A percentile compares a stretch with the other conserved stretches of the same genome.
Conservation (phyloP, 331 rosid genomes). For the Erythrophleum ivorense region DNA sequence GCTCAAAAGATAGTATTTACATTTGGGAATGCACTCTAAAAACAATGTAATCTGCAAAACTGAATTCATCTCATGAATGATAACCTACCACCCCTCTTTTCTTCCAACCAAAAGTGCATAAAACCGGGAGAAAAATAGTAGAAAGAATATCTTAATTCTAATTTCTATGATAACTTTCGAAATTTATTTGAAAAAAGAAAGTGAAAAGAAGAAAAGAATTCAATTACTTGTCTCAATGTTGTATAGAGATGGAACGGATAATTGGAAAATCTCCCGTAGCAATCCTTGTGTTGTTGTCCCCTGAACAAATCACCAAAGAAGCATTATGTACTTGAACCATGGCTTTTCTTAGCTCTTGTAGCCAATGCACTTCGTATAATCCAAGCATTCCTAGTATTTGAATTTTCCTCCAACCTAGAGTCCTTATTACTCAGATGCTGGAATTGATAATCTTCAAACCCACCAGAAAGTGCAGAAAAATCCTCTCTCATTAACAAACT, state of each 20-base stretch:
- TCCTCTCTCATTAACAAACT: constrained; percentile 89
- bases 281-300: constrained; percentile 13
- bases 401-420: constrained; percentile 47
- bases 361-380: constrained; percentile 62
- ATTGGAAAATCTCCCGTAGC: constrained; percentile 2
- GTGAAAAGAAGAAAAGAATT: constrained; percentile 2
- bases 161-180: background rate
- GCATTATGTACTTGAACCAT: constrained; percentile 35
- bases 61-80: constrained; percentile 36
- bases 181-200: background rate
- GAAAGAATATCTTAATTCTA: constrained; percentile 3
- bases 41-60: constrained; percentile 42
- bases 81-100: background rate
- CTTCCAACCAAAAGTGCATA: background rate
- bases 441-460: constrained; percentile 40
- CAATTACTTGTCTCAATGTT: constrained; percentile 18
- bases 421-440: constrained; percentile 43
- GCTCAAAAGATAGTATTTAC: constrained; percentile 52
- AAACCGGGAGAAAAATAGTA: constrained; percentile 3
- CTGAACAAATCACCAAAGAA: background rate
- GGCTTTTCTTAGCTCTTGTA: constrained; percentile 55
- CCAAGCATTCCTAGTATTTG: constrained; percentile 47
- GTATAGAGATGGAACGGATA: background rate
- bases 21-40: constrained; percentile 33
- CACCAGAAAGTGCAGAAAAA: constrained; percentile 68